Evolutionary conservation across 2,329 filamentous ascomycete genomes (phyloP).

Genomic region (Metarhizium album): DNA sequence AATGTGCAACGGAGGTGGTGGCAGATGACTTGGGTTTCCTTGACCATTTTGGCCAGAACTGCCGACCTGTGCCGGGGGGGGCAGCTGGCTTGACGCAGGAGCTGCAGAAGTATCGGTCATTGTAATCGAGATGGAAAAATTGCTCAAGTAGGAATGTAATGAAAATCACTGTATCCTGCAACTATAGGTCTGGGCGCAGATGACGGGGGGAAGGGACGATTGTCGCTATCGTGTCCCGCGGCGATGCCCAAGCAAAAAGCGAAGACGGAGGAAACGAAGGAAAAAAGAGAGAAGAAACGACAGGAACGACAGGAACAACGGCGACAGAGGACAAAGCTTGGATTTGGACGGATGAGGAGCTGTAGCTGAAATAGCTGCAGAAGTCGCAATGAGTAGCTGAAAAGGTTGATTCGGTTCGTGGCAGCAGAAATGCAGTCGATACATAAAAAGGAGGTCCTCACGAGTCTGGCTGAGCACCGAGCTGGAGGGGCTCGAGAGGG

Average conservation of each 20-base stretch:
- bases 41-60: slow-evolving; percentile 53
- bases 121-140: not conserved
- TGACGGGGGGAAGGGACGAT: not conserved
- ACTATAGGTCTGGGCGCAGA: not conserved
- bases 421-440: not conserved
- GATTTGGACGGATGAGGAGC: not conserved
- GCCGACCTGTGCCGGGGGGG: slow-evolving; percentile 54
- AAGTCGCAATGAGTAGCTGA: not conserved
- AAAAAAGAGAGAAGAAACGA: not conserved
- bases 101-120: slow-evolving; percentile 73
- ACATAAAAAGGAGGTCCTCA: slow-evolving; percentile 1
- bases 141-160: not conserved
- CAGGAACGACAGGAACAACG: not conserved
- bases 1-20: slow-evolving; percentile 83
- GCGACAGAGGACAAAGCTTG: not conserved
- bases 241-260: not conserved
- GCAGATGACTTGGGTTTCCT: slow-evolving; percentile 66
- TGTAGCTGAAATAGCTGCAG: not conserved
- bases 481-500: slow-evolving; percentile 1
- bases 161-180: not conserved
- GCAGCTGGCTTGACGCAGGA: slow-evolving; percentile 53
- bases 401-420: slow-evolving; percentile 1
- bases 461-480: not conserved
- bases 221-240: not conserved
- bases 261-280: not conserved